Evolutionary conservation across 148 eudicot genomes (phyloP).

Genomic region (Beta vulgaris): DNA sequence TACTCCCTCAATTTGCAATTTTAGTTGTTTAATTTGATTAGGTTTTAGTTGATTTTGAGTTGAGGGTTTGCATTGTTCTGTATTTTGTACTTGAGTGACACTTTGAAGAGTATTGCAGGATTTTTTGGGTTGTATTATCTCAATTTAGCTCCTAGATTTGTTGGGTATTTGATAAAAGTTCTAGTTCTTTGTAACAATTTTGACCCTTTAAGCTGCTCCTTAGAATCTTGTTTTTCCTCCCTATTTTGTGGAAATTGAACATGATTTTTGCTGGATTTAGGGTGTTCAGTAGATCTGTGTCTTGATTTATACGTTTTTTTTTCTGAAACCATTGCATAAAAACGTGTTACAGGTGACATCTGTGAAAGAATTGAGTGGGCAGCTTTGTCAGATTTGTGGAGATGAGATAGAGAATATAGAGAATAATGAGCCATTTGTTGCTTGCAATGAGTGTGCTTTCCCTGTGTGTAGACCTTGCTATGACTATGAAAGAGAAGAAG

Average conservation of each 20-base stretch:
- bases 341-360: slow-evolving; percentile 40
- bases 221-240: slow-evolving; percentile 11
- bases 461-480: slow-evolving; percentile 79
- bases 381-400: slow-evolving; percentile 74
- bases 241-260: not conserved
- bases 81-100: slow-evolving; percentile 16
- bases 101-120: slow-evolving; percentile 5
- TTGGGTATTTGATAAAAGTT: slow-evolving; percentile 9
- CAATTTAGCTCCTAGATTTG: slow-evolving; percentile 22
- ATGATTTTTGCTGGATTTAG: slow-evolving; percentile 22
- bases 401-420: slow-evolving; percentile 64
- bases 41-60: slow-evolving; percentile 11
- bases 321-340: not conserved
- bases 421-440: slow-evolving; percentile 70
- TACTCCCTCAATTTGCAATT: too few species aligned
- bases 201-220: too few species aligned
- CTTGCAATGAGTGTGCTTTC: slow-evolving; percentile 87
- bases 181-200: not conserved
- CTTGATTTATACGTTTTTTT: not conserved
- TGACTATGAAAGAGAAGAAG: slow-evolving; percentile 79
- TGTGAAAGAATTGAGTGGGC: slow-evolving; percentile 54
- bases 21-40: slow-evolving; percentile 15
- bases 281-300: slow-evolving; percentile 33
- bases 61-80: slow-evolving; percentile 6
- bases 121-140: slow-evolving; percentile 11